Percentiles rank a stretch among this genome's conserved stretches.
Conservation (phyloP, 2,329 filamentous ascomycete genomes). For the Thermoascus crustaceus region DNA sequence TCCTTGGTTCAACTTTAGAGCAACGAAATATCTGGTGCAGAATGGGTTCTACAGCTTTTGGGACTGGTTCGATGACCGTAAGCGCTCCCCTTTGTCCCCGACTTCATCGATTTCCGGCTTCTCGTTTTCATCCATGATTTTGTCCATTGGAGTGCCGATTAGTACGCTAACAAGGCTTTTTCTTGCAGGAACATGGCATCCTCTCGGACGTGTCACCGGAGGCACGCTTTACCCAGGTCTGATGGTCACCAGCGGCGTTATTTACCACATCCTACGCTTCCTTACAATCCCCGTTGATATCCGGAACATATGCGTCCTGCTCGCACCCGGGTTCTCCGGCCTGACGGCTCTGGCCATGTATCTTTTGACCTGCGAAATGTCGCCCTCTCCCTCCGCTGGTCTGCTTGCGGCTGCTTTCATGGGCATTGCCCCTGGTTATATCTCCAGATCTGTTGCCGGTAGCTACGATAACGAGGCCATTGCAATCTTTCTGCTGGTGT, state of each 20-base stretch:
- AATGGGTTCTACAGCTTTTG: constrained; percentile 98
- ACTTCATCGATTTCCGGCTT: constrained; percentile 7
- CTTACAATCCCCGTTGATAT: constrained; percentile 93
- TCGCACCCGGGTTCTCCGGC: constrained; percentile 89
- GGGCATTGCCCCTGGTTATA: constrained; percentile 96
- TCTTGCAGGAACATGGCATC: constrained; percentile 80
- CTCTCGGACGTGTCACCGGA: constrained; percentile 93
- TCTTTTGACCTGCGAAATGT: constrained; percentile 95
- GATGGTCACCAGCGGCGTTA: constrained; percentile 97
- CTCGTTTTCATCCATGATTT: constrained; percentile 9
- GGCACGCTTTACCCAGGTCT: constrained; percentile 97
- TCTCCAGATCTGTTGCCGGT: constrained; percentile 92
- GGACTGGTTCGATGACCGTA: constrained; percentile 99
- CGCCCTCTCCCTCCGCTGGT: constrained; percentile 85
- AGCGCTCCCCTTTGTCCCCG: constrained; percentile 21
- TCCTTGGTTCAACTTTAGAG: constrained; percentile 99
- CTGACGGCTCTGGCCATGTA: constrained; percentile 89
- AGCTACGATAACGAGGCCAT: constrained; percentile 99
- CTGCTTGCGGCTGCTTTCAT: constrained; percentile 92
- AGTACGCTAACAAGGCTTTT: constrained; percentile 5
- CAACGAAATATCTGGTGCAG: constrained; percentile 92
- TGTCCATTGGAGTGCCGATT: background rate
- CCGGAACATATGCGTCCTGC: constrained; percentile 94
- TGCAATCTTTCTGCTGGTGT: constrained; percentile 95
- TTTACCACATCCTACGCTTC: constrained; percentile 87